A percentile compares a stretch with the other conserved stretches of the same genome.
Conservation (phyloP, 192 early-diverging fungal species). For the Martensiomyces pterosporus region DNA sequence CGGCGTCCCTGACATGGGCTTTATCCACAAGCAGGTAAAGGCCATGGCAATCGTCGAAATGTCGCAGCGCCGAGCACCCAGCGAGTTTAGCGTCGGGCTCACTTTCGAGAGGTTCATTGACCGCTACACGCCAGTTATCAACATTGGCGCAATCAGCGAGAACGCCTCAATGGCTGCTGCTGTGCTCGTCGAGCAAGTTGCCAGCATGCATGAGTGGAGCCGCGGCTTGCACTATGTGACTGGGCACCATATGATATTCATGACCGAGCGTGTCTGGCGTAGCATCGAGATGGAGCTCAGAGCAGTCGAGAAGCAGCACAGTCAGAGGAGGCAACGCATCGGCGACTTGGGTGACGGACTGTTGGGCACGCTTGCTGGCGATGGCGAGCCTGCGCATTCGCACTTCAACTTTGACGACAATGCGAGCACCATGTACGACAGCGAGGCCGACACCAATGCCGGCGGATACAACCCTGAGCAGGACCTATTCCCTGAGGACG, state of each 20-base stretch:
- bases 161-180: conserved; percentile 4
- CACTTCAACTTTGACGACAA: conserved; percentile 19
- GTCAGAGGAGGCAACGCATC: conserved; percentile 16
- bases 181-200: conserved; percentile 26
- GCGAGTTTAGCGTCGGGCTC: conserved; percentile 69
- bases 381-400: conserved; percentile 31
- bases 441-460: conserved; percentile 21
- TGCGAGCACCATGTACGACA: conserved; percentile 34
- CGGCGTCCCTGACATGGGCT: conserved; percentile 55
- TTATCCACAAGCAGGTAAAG: conserved; percentile 66
- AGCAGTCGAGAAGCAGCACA: conserved; percentile 56
- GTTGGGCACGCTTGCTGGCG: conserved; percentile 21
- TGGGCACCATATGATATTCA: conserved; percentile 58
- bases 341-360: conserved; percentile 33
- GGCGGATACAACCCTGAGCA: conserved; percentile 14
- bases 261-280: conserved; percentile 63
- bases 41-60: conserved; percentile 70
- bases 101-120: conserved; percentile 66
- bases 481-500: conserved; percentile 17
- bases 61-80: conserved; percentile 56
- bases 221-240: conserved; percentile 48
- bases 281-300: conserved; percentile 60
- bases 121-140: conserved; percentile 63
- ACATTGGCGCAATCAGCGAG: neutral
- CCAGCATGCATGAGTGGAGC: conserved; percentile 44